Percentiles rank a stretch among this genome's conserved stretches.
phyloP scores from a whole-genome alignment of 768 basidiomycete species.

The Mycena venus region DNA sequence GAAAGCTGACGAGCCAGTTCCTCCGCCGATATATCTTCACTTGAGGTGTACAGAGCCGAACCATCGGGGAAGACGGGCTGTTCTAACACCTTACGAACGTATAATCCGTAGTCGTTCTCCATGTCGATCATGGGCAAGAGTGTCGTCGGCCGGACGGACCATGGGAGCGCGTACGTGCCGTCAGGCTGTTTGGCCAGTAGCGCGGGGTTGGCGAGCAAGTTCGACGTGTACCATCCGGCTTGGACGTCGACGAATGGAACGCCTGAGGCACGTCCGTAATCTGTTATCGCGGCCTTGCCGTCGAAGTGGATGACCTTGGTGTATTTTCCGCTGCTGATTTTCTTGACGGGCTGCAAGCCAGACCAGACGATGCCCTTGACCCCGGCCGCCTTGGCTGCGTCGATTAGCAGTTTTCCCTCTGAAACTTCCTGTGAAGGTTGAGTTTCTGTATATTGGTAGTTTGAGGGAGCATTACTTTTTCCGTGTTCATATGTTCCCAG shows the following conservation, averaged over 20 bases:
- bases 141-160: not conserved
- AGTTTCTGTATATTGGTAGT: not conserved
- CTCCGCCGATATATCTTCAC: conserved; percentile 3
- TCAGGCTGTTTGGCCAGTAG: not conserved
- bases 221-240: conserved; percentile 18
- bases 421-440: conserved; percentile 5
- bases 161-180: not conserved
- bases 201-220: not conserved
- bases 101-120: conserved; percentile 21
- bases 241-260: conserved; percentile 28
- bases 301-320: too few species aligned
- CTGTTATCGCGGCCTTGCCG: too few species aligned
- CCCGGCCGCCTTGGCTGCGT: conserved; percentile 21
- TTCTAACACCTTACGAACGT: conserved; percentile 15
- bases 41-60: not conserved
- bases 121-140: conserved; percentile 22
- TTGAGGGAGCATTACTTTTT: not conserved
- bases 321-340: conserved; percentile 6
- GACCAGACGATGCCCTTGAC: conserved; percentile 20
- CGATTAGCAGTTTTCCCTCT: conserved; percentile 26
- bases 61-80: conserved; percentile 14
- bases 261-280: conserved; percentile 2
- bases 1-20: conserved; percentile 10
- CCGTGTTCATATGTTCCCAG: conserved; percentile 12
- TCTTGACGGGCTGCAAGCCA: not conserved